Evolutionary conservation across 441 rosid genomes (phyloP).

Genomic region (Manihot esculenta): DNA sequence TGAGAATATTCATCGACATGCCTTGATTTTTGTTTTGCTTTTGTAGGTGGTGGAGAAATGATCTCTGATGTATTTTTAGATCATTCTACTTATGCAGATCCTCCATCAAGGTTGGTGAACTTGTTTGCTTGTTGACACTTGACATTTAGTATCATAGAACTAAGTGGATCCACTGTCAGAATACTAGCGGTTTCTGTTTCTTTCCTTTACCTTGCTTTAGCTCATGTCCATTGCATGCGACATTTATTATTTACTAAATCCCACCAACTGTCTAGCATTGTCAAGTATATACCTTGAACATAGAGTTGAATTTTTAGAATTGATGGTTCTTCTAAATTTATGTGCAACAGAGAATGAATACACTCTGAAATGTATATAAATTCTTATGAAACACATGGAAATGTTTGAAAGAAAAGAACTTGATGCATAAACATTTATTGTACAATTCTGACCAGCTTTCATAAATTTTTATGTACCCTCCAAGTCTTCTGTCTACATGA

Average conservation of each 20-base stretch:
- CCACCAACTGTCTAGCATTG: background rate
- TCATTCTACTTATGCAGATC: slow-evolving; percentile 92
- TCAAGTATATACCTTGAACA: background rate
- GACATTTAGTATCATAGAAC: slow-evolving; percentile 12
- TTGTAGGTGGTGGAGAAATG: slow-evolving; percentile 95
- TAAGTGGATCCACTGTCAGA: background rate
- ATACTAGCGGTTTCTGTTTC: background rate
- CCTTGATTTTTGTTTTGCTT: slow-evolving; percentile 14
- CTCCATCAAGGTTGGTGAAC: slow-evolving; percentile 78
- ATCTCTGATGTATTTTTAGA: slow-evolving; percentile 91
- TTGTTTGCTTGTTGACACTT: slow-evolving; percentile 16
- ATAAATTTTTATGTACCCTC: background rate
- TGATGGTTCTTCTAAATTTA: background rate
- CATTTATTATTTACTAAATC: background rate
- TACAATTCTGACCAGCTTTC: background rate
- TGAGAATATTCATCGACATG: slow-evolving; percentile 9
- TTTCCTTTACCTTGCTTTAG: background rate
- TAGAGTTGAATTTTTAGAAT: background rate
- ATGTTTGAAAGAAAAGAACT: background rate
- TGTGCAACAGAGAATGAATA: background rate
- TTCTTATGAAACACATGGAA: background rate
- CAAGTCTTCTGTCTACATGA: background rate
- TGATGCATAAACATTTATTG: background rate
- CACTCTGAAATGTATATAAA: background rate
- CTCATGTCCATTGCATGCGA: background rate